Base-by-base conservation (phyloP, 225 moss, liverwort and hornwort genomes). In the Neckera pumila region DNA sequence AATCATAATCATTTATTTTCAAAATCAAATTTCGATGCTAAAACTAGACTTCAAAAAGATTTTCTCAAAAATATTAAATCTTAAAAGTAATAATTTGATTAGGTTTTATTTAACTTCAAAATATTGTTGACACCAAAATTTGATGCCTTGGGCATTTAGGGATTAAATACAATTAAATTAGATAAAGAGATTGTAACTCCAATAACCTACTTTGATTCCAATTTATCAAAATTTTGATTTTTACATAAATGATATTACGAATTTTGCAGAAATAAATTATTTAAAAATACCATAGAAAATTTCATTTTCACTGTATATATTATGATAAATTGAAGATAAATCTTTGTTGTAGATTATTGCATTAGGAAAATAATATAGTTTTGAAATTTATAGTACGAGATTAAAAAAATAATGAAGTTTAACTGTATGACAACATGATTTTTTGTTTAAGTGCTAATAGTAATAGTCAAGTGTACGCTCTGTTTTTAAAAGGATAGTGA, bases 351-450 rank as follows among this genome's bases (percentile, higher is more conserved):
- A 57, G 11, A 79, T 79, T 38, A 38, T 11, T 38, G 10, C 4
- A 54, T 23, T 3, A 54, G 9, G 56, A 27, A 51, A 57, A 38
- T 38, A 31, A 30, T 2, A 20, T 43, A 4, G 10, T 43, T 43
- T 61, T 42, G 19, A 61, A 61, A 21, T 62, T 45, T 12, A 28
- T 3, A 61, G 20, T 45, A 6, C 10, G 17, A 38, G 22, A 18
- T 7, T n/a, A 9, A 14, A 61, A 61, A 60, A 22, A 19, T 22
- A 33, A 42, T 33, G 21, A 17, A 21, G 2, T 45, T 33, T 20
- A 42, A 43, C 14, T 0, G 61, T 0, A 30, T 19, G 3, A 9
- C 4, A 10, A 60, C 1, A 10, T 14, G 3, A 31, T 43, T 42
- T 81, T 2, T 43, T 9, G 8, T 14, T 63, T 49, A 47, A 15